Evolutionary conservation across 1,139 yeast genomes (phyloP).

Genomic region (Yamadazyma dendronema): DNA sequence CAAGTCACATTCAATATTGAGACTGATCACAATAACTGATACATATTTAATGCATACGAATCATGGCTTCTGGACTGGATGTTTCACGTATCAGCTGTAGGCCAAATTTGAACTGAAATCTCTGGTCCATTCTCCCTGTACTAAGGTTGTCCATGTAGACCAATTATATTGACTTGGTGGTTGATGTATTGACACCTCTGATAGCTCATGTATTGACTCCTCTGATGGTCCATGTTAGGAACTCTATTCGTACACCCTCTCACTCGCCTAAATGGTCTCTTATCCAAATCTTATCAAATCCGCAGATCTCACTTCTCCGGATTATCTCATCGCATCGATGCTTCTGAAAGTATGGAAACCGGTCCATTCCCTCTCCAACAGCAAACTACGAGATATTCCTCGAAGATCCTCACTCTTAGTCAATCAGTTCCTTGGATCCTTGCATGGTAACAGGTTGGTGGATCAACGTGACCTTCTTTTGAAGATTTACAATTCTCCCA

Average conservation of each 20-base stretch:
- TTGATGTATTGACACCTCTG: no score
- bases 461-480: slow-evolving; percentile 2
- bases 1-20: slow-evolving; percentile 71
- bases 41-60: background rate
- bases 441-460: slow-evolving; percentile 3
- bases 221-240: no score
- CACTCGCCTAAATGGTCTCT: no score
- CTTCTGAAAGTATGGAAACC: background rate
- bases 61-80: background rate
- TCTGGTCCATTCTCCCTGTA: no score
- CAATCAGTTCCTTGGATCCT: slow-evolving; percentile 2
- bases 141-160: no score
- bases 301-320: background rate
- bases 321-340: background rate
- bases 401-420: background rate
- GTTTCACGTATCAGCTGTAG: no score
- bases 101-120: no score
- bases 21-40: slow-evolving; percentile 31
- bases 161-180: no score
- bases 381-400: background rate
- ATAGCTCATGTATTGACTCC: no score
- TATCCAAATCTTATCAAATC: no score
- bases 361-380: background rate
- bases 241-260: no score
- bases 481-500: slow-evolving; percentile 1